Percentiles rank a stretch among this genome's conserved stretches.
phyloP scores from a whole-genome alignment of 2,329 filamentous ascomycete genomes.

The Alternaria infectoria region DNA sequence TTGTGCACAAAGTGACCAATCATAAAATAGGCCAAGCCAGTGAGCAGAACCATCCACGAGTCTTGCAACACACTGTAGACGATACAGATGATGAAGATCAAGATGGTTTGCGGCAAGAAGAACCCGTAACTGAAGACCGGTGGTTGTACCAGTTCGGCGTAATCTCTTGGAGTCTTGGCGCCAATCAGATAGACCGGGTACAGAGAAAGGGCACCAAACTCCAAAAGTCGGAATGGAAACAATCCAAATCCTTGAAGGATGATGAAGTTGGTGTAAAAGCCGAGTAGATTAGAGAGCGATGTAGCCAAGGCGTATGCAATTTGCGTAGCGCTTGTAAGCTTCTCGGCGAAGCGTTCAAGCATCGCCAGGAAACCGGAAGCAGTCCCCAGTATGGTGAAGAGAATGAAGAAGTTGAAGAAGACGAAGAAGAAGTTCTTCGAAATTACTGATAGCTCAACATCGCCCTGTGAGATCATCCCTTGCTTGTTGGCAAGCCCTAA shows the following conservation, averaged over 20 bases:
- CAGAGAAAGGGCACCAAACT: conserved; percentile 83
- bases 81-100: conserved; percentile 93
- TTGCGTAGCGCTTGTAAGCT: conserved; percentile 77
- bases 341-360: conserved; percentile 69
- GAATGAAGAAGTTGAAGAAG: conserved; percentile 98
- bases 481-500: conserved; percentile 82
- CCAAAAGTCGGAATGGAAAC: conserved; percentile 88
- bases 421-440: conserved; percentile 99
- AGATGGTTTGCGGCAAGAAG: conserved; percentile 87
- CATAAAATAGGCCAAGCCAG: conserved; percentile 82
- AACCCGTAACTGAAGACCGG: conserved; percentile 95
- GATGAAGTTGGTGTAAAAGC: conserved; percentile 93
- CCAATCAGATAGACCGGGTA: conserved; percentile 81
- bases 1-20: conserved; percentile 92
- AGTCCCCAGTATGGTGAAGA: conserved; percentile 88
- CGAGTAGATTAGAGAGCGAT: conserved; percentile 75
- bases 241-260: conserved; percentile 92
- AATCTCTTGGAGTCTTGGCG: conserved; percentile 89
- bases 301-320: conserved; percentile 77
- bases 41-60: conserved; percentile 80
- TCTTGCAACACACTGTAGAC: conserved; percentile 87
- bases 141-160: conserved; percentile 79
- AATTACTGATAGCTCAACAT: conserved; percentile 91
- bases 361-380: conserved; percentile 75
- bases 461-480: conserved; percentile 92